These are phyloP conservation scores for Tieghemostelium lacteum DNA, from an alignment of 78 protist species.

Conservation along the genomic window DNA sequence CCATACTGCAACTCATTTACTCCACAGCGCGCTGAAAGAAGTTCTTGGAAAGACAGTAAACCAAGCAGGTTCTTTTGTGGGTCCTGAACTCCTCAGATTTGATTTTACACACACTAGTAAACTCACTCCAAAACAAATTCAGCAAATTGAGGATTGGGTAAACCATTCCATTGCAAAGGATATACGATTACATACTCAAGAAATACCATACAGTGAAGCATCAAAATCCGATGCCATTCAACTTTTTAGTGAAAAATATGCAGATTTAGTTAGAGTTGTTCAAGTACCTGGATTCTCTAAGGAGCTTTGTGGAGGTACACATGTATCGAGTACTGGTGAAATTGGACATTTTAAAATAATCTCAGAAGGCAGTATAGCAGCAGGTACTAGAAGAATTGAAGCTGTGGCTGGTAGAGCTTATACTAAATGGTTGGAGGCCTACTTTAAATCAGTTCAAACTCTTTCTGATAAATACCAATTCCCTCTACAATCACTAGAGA, in stretches of 20 bases:
- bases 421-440: neutral
- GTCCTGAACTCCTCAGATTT: constrained; percentile 39
- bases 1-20: constrained; percentile 81
- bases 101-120: constrained; percentile 47
- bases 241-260: constrained; percentile 64
- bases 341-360: constrained; percentile 35
- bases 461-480: neutral
- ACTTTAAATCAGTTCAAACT: neutral
- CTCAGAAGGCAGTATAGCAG: constrained; percentile 50
- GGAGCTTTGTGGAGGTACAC: constrained; percentile 80
- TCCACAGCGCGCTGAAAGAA: constrained; percentile 52
- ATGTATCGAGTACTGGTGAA: constrained; percentile 17
- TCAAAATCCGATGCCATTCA: constrained; percentile 43
- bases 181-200: neutral
- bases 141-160: constrained; percentile 41
- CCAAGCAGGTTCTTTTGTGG: constrained; percentile 78
- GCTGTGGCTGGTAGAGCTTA: constrained; percentile 67
- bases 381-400: constrained; percentile 79
- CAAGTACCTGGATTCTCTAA: constrained; percentile 22
- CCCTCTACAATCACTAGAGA: neutral
- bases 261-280: constrained; percentile 56
- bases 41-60: constrained; percentile 6
- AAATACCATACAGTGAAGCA: constrained; percentile 35
- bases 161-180: constrained; percentile 30
- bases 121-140: neutral